Evolutionary conservation across 306 rosid genomes (phyloP).

Genomic region (Vigna unguiculata): DNA sequence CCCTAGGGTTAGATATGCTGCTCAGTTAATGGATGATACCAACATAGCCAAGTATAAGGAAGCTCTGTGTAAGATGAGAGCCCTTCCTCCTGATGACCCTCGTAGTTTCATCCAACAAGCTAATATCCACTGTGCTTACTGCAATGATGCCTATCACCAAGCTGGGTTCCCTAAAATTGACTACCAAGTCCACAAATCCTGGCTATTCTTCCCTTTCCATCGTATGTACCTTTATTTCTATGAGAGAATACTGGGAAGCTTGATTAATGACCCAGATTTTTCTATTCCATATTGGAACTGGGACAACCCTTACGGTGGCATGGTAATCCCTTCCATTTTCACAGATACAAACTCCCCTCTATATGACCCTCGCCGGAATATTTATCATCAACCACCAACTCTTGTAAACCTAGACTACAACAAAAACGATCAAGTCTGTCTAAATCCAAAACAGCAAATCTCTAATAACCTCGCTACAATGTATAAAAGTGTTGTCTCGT

Average conservation of each 20-base stretch:
- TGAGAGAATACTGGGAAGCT: conserved; percentile 64
- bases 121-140: conserved; percentile 74
- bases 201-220: conserved; percentile 82
- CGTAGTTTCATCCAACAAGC: conserved; percentile 75
- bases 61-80: conserved; percentile 62
- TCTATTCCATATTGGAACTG: conserved; percentile 80
- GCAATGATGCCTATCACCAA: conserved; percentile 67
- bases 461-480: conserved; percentile 50
- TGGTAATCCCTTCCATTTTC: conserved; percentile 61
- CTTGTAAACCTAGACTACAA: conserved; percentile 55
- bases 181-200: conserved; percentile 66
- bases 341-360: conserved; percentile 55
- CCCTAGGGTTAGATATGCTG: conserved; percentile 49
- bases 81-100: conserved; percentile 64
- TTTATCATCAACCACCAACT: conserved; percentile 58
- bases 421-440: too few relatives aligned
- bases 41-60: conserved; percentile 54
- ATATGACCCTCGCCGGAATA: conserved; percentile 47
- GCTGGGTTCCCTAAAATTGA: conserved; percentile 55
- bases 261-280: conserved; percentile 63
- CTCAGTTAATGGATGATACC: conserved; percentile 48
- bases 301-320: conserved; percentile 60
- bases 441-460: too few relatives aligned
- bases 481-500: conserved; percentile 64
- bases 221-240: conserved; percentile 68